These are phyloP conservation scores for Byssochlamys sp. DNA, from an alignment of 2,329 filamentous ascomycete genomes.

Conservation along the genomic window DNA sequence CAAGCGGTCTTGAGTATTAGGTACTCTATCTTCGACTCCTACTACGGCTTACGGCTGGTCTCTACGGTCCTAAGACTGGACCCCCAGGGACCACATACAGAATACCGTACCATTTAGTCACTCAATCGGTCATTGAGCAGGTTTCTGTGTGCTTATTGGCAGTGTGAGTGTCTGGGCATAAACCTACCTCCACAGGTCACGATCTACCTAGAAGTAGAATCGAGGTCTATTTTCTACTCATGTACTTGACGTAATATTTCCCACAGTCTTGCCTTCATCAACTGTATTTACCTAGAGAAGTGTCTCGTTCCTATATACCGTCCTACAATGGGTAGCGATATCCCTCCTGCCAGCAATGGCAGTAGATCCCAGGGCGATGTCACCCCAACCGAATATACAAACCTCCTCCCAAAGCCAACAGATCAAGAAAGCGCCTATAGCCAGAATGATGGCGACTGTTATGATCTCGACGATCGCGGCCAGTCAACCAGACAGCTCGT, in stretches of 20 bases:
- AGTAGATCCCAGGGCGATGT: neutral
- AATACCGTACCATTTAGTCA: neutral
- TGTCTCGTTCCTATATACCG: neutral
- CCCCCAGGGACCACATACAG: neutral
- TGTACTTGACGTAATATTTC: neutral
- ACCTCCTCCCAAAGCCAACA: slow-evolving; percentile 17
- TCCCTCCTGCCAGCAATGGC: slow-evolving; percentile 6
- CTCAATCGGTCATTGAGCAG: neutral
- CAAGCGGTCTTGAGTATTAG: neutral
- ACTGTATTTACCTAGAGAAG: neutral
- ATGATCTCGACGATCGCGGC: slow-evolving; percentile 29
- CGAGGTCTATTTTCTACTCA: neutral
- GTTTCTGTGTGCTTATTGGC: neutral
- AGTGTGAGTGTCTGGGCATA: neutral
- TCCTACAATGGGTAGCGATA: neutral
- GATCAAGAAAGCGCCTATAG: slow-evolving; percentile 3
- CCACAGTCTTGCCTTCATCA: neutral
- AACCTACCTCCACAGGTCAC: neutral
- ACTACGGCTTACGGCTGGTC: neutral
- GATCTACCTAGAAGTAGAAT: neutral
- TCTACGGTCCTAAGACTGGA: neutral
- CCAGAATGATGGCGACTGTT: slow-evolving; percentile 25
- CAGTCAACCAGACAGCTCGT: slow-evolving; percentile 29
- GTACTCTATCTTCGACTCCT: neutral
- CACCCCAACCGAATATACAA: slow-evolving; percentile 16